Evolutionary conservation across 352 stramenopile species (phyloP).

Genomic region (Pythium aquatile): DNA sequence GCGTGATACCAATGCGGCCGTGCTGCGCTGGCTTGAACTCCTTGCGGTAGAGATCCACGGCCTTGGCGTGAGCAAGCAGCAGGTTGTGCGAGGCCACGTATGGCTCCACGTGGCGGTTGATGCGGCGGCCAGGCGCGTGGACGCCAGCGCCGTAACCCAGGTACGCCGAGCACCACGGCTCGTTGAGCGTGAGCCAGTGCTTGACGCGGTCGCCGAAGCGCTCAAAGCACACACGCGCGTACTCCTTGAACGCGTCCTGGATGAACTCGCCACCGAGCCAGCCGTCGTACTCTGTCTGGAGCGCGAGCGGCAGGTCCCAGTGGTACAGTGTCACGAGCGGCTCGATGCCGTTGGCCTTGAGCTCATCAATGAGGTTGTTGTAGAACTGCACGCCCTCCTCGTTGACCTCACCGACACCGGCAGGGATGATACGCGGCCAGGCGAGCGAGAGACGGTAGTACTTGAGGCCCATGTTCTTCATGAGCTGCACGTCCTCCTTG

Average conservation of each 20-base stretch:
- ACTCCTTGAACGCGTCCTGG: constrained; percentile 67
- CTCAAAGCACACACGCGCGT: constrained; percentile 84
- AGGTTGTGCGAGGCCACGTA: constrained; percentile 82
- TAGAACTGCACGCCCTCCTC: constrained; percentile 88
- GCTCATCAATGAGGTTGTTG: constrained; percentile 84
- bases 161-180: constrained; percentile 73
- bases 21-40: constrained; percentile 34
- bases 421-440: constrained; percentile 87
- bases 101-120: constrained; percentile 25
- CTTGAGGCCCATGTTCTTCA: constrained; percentile 86
- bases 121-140: constrained; percentile 69
- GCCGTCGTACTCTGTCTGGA: constrained; percentile 66
- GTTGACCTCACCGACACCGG: constrained; percentile 56
- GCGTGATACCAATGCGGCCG: constrained; percentile 90
- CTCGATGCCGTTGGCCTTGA: constrained; percentile 71
- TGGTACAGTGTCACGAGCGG: constrained; percentile 94
- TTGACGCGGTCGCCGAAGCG: constrained; percentile 90
- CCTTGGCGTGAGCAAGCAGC: constrained; percentile 81
- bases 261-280: constrained; percentile 58
- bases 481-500: constrained; percentile 87
- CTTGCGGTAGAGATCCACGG: constrained; percentile 75
- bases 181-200: constrained; percentile 94
- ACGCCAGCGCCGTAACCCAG: constrained; percentile 52
- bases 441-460: constrained; percentile 93
- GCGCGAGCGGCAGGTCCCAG: constrained; percentile 91